Evolutionary conservation across 116 monocot genomes (phyloP).

Genomic region (Cymodocea nodosa): DNA sequence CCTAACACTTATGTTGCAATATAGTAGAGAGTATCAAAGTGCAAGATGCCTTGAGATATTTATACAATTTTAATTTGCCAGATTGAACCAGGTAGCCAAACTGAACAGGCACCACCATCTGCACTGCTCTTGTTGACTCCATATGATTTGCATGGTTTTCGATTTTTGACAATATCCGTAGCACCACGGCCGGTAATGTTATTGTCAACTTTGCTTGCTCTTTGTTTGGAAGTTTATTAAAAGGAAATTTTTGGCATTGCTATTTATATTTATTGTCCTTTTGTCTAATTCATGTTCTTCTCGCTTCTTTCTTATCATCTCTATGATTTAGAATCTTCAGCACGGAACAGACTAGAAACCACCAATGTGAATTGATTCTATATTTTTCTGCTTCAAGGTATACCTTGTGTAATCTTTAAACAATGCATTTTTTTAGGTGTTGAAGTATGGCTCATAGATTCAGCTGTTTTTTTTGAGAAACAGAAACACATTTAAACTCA

Average conservation of each 20-base stretch:
- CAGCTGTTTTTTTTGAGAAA: no score
- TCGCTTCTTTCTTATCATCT: no score
- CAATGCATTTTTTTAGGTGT: no score
- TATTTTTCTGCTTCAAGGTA: no score
- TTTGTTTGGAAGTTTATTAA: background rate
- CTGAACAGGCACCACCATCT: conserved; percentile 91
- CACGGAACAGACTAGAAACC: no score
- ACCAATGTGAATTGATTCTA: no score
- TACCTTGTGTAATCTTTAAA: no score
- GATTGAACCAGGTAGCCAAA: conserved; percentile 99
- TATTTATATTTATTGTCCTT: background rate
- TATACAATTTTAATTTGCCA: conserved; percentile 14
- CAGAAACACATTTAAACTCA: no score
- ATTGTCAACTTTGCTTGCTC: background rate
- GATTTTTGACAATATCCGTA: conserved; percentile 88
- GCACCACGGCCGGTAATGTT: conserved; percentile 84
- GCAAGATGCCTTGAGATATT: background rate
- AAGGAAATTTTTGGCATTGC: background rate
- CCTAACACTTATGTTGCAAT: no score
- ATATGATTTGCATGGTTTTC: conserved; percentile 70
- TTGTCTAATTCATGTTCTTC: background rate
- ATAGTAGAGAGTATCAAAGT: no score
- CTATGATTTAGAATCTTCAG: no score
- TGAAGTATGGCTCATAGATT: no score
- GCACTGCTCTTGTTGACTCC: conserved; percentile 65